Evolutionary conservation across 1,139 yeast genomes (phyloP).

Genomic region (Citeromyces siamensis): DNA sequence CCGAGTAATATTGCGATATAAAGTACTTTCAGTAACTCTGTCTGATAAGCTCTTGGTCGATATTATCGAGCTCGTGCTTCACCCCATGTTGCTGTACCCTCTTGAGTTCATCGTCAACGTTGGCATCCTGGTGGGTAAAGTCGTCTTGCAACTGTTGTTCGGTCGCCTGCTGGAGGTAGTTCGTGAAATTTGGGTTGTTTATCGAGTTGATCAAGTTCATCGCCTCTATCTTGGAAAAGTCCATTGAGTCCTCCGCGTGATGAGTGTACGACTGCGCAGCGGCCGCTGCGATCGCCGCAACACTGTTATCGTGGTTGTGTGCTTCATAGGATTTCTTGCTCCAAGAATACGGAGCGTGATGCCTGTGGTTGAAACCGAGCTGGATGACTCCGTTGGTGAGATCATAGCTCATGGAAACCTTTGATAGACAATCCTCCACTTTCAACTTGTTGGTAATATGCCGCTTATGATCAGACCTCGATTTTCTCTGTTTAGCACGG

Average conservation of each 20-base stretch:
- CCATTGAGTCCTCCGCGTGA: slow-evolving; percentile 4
- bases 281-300: slow-evolving; percentile 3
- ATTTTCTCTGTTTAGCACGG: slow-evolving; percentile 23
- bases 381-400: slow-evolving; percentile 21
- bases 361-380: slow-evolving; percentile 22
- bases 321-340: neutral
- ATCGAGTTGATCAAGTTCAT: slow-evolving; percentile 7
- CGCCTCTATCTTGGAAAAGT: slow-evolving; percentile 5
- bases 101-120: slow-evolving; percentile 3
- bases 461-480: slow-evolving; percentile 24
- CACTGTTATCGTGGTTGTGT: slow-evolving; percentile 4
- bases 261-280: slow-evolving; percentile 3
- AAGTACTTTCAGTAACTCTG: slow-evolving; percentile 3
- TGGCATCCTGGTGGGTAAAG: slow-evolving; percentile 5
- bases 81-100: neutral
- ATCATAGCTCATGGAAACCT: slow-evolving; percentile 23
- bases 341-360: slow-evolving; percentile 20
- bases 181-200: slow-evolving; percentile 5
- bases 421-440: slow-evolving; percentile 25
- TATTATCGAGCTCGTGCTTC: slow-evolving; percentile 5
- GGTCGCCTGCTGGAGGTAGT: slow-evolving; percentile 7
- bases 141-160: slow-evolving; percentile 5
- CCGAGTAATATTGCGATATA: neutral
- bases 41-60: slow-evolving; percentile 6
- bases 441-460: slow-evolving; percentile 23